Percentiles rank a stretch among this genome's conserved stretches.
phyloP scores from a whole-genome alignment of 331 rosid genomes.

The Stylosanthes scabra region DNA sequence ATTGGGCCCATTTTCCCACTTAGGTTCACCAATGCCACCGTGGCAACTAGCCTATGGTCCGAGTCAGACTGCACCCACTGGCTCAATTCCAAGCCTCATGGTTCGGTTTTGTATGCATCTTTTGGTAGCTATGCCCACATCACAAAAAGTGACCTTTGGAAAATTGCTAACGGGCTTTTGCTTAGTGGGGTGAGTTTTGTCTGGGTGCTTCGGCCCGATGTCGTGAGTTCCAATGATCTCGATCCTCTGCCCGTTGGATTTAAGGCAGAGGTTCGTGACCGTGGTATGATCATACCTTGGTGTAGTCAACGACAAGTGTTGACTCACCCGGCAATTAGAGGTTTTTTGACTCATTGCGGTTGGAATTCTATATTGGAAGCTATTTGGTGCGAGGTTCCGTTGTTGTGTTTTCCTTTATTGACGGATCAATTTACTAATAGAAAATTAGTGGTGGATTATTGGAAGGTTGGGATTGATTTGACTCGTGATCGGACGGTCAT shows the following conservation, averaged over 20 bases:
- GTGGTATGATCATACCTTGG: constrained; percentile 62
- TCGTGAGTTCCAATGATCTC: constrained; percentile 55
- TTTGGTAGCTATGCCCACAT: constrained; percentile 75
- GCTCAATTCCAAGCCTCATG: constrained; percentile 59
- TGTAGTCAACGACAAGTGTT: constrained; percentile 58
- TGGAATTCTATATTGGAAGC: constrained; percentile 74
- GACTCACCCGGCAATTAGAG: constrained; percentile 61
- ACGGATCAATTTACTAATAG: constrained; percentile 74
- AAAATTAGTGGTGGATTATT: constrained; percentile 67
- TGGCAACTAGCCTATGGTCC: constrained; percentile 68
- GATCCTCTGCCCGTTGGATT: constrained; percentile 58
- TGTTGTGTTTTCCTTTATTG: constrained; percentile 62
- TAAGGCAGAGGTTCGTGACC: constrained; percentile 38
- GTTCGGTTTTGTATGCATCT: constrained; percentile 61
- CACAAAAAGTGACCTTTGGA: constrained; percentile 33
- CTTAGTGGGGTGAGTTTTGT: constrained; percentile 52
- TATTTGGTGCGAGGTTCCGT: constrained; percentile 60
- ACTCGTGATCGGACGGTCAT: constrained; percentile 16
- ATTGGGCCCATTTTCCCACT: constrained; percentile 68
- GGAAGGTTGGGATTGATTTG: constrained; percentile 64
- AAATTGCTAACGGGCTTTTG: constrained; percentile 60
- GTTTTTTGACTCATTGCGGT: constrained; percentile 69
- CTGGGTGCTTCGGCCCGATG: constrained; percentile 65
- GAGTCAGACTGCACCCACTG: constrained; percentile 69
- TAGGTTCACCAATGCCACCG: constrained; percentile 48